These are phyloP conservation scores for Pseudonitzschia pungens DNA, from an alignment of 108 stramenopile genomes.

Conservation along the genomic window DNA sequence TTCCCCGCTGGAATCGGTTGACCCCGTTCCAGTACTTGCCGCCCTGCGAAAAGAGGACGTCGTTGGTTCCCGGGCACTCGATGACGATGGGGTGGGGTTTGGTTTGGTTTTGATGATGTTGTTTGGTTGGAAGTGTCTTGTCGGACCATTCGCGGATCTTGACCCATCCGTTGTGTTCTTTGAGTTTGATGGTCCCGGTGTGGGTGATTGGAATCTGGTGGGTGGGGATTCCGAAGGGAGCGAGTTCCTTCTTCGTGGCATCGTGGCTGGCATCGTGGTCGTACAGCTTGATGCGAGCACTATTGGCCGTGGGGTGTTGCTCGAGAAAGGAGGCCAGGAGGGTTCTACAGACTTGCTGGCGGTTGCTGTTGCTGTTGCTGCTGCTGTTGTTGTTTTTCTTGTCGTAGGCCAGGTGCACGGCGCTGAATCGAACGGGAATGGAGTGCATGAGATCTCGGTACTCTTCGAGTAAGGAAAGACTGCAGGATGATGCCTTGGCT, in stretches of 20 bases:
- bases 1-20: constrained; percentile 14
- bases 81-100: not conserved
- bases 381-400: not conserved
- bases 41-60: constrained; percentile 8
- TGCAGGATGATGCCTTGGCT: not conserved
- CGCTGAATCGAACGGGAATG: constrained; percentile 5
- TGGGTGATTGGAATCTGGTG: constrained; percentile 15
- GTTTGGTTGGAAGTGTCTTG: not conserved
- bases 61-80: constrained; percentile 13
- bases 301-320: not conserved
- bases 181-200: constrained; percentile 3
- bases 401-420: constrained; percentile 5
- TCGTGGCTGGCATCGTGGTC: constrained; percentile 5
- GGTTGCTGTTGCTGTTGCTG: not conserved
- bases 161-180: constrained; percentile 22
- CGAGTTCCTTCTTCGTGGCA: constrained; percentile 13
- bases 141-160: constrained; percentile 17
- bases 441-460: not conserved
- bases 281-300: not conserved
- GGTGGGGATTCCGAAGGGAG: constrained; percentile 26
- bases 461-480: not conserved
- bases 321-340: not conserved
- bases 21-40: constrained; percentile 12
- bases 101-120: not conserved
- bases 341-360: not conserved